Evolutionary conservation across 192 early-diverging fungal genomes (phyloP), one percentile per base, ranked within the genome.

Genomic region (Rhizophagus prolifer): DNA sequence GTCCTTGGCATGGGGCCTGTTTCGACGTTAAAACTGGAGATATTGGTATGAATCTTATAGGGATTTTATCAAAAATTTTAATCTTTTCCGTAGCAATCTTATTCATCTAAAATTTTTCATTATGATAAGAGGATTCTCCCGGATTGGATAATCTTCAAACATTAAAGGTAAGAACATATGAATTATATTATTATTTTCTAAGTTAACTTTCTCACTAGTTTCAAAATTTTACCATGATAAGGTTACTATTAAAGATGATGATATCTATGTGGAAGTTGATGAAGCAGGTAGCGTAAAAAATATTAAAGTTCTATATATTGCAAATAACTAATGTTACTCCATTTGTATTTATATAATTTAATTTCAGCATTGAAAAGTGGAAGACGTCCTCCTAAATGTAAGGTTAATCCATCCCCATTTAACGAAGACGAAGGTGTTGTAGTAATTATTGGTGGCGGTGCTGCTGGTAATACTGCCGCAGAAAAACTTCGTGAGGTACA

Each of bases 381-480:
- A 9, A 78, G 72, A 69, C 71, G 63, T 46, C 61, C 46, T 64
- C 81, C 84, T 14, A 38, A 60, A 9, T 77, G 72, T 59, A 54
- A 34, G 36, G 25, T 26, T 16, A 54, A 47, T 65, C 23, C 31
- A 31, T 9, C 70, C 16, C n/a, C 66, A 76, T 34, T n/a, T 67
- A 78, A 58, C 64, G 73, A 25, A 65, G 74, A 19, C 23, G 10
- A 79, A n/a, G n/a, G n/a, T 25, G 80, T 76, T 28, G 83, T 88
- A 16, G 75, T 90, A 59, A 81, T 90, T 31, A 23, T 86, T 14
- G 87, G 88, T 36, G 85, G 87, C 72, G 88, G 88, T 69, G 85
- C 87, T 58, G 79, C 76, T 58, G 88, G 88, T 64, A 69, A 83
- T 54, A 59, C 79, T 21, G 76, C 86, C 14, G 84, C 81, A 7